phyloP scores from a whole-genome alignment of 768 basidiomycete genomes.

The Lactarius sp. region DNA sequence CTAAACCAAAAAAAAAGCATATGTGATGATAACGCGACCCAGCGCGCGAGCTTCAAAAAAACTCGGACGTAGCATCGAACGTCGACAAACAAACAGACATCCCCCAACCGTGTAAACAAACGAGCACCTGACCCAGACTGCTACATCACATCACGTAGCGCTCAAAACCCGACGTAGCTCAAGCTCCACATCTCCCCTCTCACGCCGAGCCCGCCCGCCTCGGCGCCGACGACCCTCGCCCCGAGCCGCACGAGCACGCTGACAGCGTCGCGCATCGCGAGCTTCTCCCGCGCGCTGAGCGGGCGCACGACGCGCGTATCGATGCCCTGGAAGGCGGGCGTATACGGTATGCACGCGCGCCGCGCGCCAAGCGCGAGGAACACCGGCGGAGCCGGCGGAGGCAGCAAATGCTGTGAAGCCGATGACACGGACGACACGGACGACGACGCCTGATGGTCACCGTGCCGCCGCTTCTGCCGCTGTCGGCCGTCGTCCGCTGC shows the following conservation, averaged over 20 bases:
- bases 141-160: not conserved
- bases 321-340: slow-evolving; percentile 25
- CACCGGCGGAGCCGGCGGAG: slow-evolving; percentile 16
- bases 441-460: not conserved
- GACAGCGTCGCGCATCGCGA: slow-evolving; percentile 19
- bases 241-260: too few species aligned
- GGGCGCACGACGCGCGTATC: slow-evolving; percentile 24
- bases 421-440: not conserved
- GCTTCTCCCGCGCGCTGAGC: slow-evolving; percentile 24
- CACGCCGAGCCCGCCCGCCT: slow-evolving; percentile 13
- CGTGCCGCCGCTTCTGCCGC: not conserved
- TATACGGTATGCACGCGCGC: slow-evolving; percentile 25
- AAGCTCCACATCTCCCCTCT: slow-evolving; percentile 26
- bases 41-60: not conserved
- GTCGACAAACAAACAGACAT: not conserved
- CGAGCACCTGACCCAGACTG: not conserved
- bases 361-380: slow-evolving; percentile 25
- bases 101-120: not conserved
- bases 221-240: not conserved
- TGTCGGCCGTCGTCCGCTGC: not conserved
- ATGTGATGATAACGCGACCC: not conserved
- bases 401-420: not conserved
- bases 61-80: not conserved
- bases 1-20: not conserved
- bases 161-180: slow-evolving; percentile 26